Evolutionary conservation across 2,329 filamentous ascomycete species (phyloP).

Genomic region (Exutisphaerella laricina): DNA sequence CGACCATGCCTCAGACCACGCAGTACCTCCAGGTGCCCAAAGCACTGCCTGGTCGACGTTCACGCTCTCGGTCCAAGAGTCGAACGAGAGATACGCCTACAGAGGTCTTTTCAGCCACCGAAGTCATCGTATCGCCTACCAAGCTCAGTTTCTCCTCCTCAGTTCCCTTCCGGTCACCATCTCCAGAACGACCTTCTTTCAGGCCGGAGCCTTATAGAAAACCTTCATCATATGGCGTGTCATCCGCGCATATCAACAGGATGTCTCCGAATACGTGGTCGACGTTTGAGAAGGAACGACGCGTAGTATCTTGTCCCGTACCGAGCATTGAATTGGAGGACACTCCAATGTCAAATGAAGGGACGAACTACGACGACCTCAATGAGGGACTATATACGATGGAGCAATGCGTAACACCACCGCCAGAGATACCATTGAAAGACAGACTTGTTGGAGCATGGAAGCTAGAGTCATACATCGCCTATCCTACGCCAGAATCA

Average conservation of each 20-base stretch:
- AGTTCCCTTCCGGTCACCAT: conserved; percentile 11
- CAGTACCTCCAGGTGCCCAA: conserved; percentile 37
- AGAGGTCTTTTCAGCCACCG: conserved; percentile 22
- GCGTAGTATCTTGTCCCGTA: conserved; percentile 9
- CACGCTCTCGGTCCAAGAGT: conserved; percentile 31
- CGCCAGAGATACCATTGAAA: conserved; percentile 28
- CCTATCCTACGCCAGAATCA: conserved; percentile 35
- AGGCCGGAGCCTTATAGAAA: conserved; percentile 18
- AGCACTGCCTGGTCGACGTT: conserved; percentile 29
- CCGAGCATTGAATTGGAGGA: conserved; percentile 13
- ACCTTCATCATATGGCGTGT: conserved; percentile 1
- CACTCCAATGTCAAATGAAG: conserved; percentile 14
- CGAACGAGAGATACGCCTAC: conserved; percentile 21
- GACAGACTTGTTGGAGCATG: conserved; percentile 34
- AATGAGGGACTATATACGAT: conserved; percentile 33
- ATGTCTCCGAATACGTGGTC: conserved; percentile 10
- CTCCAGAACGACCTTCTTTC: conserved; percentile 15
- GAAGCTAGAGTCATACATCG: conserved; percentile 36
- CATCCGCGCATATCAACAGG: conserved; percentile 11
- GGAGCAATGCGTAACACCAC: conserved; percentile 26
- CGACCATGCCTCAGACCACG: conserved; percentile 19
- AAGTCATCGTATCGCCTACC: conserved; percentile 22
- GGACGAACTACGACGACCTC: conserved; percentile 32
- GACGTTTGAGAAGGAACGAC: conserved; percentile 10
- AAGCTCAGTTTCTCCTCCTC: conserved; percentile 21